Evolutionary conservation across 805 yeast genomes (phyloP).

Genomic region (Kodamaea laetipori): DNA sequence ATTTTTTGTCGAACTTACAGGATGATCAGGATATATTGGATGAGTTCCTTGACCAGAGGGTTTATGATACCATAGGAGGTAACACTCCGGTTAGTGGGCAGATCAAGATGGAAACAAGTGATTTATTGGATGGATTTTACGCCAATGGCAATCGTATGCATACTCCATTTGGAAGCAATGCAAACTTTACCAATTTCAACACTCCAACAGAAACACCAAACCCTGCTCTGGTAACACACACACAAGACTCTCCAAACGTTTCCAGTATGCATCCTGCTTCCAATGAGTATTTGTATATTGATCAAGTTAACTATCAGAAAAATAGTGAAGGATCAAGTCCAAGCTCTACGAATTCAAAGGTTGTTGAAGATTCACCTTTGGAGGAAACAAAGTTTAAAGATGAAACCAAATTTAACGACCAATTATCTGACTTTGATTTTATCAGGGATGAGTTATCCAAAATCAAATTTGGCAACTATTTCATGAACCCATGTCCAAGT

Average conservation of each 20-base stretch:
- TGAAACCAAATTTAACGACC: too few species aligned
- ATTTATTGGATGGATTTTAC: conserved; percentile 22
- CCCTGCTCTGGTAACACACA: background rate
- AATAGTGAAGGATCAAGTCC: too few species aligned
- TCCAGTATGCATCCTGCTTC: too few species aligned
- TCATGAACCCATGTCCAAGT: conserved; percentile 39
- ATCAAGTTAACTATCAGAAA: too few species aligned
- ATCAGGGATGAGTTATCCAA: conserved; percentile 53
- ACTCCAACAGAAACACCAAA: background rate
- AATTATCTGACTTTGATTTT: conserved; percentile 39
- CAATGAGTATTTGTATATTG: too few species aligned
- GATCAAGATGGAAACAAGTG: conserved; percentile 17
- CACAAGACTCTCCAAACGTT: background rate
- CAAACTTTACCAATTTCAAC: conserved; percentile 6
- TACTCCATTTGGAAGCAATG: background rate
- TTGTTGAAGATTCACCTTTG: too few species aligned
- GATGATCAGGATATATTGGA: conserved; percentile 54
- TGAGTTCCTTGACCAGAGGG: conserved; percentile 57
- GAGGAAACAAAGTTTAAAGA: too few species aligned
- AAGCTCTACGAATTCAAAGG: too few species aligned
- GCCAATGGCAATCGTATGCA: background rate
- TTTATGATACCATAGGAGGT: conserved; percentile 40
- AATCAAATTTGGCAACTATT: conserved; percentile 53
- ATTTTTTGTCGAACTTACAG: conserved; percentile 22
- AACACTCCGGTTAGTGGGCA: conserved; percentile 21